Base-by-base conservation (phyloP, 345 rosid species). In the Pistacia integerrima region DNA sequence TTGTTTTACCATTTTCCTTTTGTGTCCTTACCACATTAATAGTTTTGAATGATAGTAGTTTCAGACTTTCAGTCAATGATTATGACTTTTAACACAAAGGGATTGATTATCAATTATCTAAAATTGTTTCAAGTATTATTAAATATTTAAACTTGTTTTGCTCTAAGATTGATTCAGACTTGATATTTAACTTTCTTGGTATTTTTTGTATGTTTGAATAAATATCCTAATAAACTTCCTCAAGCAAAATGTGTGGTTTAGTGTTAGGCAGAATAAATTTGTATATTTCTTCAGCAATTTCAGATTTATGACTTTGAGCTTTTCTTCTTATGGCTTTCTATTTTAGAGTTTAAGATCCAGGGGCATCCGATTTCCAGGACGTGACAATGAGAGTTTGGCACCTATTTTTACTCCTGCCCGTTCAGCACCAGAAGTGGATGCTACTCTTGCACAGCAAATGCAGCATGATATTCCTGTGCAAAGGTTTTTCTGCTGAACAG, bases 281-380 rank as follows among this genome's bases (percentile, higher is more conserved):
- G 56, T 58, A 52, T 16, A 13, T 22, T 4, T 52, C 7, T 11
- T 18, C 11, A 30, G 46, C 16, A 18, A 65, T 55, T 56, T 46
- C 1, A 3, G 38, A 18, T 60, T 74, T 58, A 58, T 69, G 71
- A 76, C 28, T 69, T 73, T 35, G 18, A 74, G 20, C 8, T 69
- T 76, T 71, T 75, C 64, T 72, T 75, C n/a, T 66, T 78, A 12
- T 74, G 74, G 28, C 22, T 73, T 35, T 49, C 71, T 14, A 52
- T 41, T 33, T 41, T 18, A 97, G 98, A 91, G 98, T 83, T 78
- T 97, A 72, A 97, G 81, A 87, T 84, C 97, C 52, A 87, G 98
- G 84, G 99, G 98, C 22, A 90, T 97, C 58, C 89, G 97, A 13
- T 97, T 97, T 83, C 98, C 99, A 68, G 99, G 97, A 58, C 94